Conservation (phyloP, 192 early-diverging fungal species). For the Linnemannia elongata region DNA sequence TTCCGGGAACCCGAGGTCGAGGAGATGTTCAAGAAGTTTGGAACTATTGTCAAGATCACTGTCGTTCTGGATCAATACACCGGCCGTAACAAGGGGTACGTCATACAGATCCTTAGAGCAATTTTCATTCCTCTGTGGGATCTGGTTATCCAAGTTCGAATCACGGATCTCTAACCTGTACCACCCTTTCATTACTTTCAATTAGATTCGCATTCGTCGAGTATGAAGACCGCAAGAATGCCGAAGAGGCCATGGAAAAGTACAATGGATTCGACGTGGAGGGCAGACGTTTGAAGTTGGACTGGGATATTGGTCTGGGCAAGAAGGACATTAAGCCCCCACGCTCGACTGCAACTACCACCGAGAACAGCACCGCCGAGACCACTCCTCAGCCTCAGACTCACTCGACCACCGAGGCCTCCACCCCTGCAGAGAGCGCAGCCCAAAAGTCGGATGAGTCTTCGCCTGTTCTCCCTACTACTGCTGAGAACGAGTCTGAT, state of each 20-base stretch:
- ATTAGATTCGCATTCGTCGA: conserved; percentile 83
- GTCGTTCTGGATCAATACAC: conserved; percentile 82
- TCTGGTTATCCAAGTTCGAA: background rate
- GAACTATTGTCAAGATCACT: conserved; percentile 72
- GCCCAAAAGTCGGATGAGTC: background rate
- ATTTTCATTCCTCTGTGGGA: background rate
- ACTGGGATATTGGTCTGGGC: conserved; percentile 64
- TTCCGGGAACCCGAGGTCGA: conserved; percentile 78
- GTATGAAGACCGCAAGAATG: conserved; percentile 76
- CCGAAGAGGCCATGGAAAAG: conserved; percentile 74
- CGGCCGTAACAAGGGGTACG: conserved; percentile 85
- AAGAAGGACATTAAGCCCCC: conserved; percentile 56
- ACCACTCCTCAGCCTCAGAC: conserved; percentile 39
- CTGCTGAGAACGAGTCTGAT: background rate
- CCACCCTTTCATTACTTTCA: background rate
- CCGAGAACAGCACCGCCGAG: conserved; percentile 28
- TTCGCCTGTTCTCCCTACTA: background rate
- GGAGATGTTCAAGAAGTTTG: conserved; percentile 84
- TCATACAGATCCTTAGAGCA: background rate
- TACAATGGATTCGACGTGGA: conserved; percentile 71
- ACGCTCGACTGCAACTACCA: conserved; percentile 24
- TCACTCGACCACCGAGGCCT: conserved; percentile 14
- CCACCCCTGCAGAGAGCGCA: conserved; percentile 20
- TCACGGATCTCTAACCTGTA: background rate
- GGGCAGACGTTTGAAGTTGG: conserved; percentile 67